phyloP scores from a whole-genome alignment of 768 basidiomycete species.

The Lentinus brumalis region DNA sequence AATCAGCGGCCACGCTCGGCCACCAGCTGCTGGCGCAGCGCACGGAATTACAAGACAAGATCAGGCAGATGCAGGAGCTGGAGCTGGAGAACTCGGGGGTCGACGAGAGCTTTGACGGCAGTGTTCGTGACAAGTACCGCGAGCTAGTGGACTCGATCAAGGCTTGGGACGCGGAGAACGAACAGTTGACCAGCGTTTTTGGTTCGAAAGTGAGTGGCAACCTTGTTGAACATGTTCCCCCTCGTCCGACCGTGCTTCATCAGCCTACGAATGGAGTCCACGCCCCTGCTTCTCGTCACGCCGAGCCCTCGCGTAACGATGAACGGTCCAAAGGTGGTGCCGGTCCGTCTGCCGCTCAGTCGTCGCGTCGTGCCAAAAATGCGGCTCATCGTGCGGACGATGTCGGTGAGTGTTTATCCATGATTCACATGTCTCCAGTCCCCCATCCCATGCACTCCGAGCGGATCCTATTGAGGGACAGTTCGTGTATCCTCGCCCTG shows the following conservation, averaged over 20 bases:
- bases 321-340: conserved; percentile 62
- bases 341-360: conserved; percentile 80
- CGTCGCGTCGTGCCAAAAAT: conserved; percentile 83
- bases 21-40: conserved; percentile 93
- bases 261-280: conserved; percentile 44
- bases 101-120: conserved; percentile 60
- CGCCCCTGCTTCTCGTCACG: conserved; percentile 24
- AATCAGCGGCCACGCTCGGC: conserved; percentile 89
- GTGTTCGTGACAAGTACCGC: conserved; percentile 71
- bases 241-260: conserved; percentile 23
- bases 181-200: conserved; percentile 70
- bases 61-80: conserved; percentile 75
- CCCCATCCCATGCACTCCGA: no score
- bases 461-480: no score
- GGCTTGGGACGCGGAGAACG: conserved; percentile 80
- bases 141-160: conserved; percentile 77
- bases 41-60: conserved; percentile 88
- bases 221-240: not conserved
- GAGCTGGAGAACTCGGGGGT: conserved; percentile 46
- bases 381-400: conserved; percentile 89
- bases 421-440: not conserved
- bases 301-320: conserved; percentile 26
- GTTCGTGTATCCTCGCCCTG: no score
- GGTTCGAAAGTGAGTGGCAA: conserved; percentile 51
- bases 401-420: conserved; percentile 59